Evolutionary conservation across 495 filamentous ascomycete genomes (phyloP), one percentile per base, ranked within the genome.

Genomic region (Aspergillus ellipticus): DNA sequence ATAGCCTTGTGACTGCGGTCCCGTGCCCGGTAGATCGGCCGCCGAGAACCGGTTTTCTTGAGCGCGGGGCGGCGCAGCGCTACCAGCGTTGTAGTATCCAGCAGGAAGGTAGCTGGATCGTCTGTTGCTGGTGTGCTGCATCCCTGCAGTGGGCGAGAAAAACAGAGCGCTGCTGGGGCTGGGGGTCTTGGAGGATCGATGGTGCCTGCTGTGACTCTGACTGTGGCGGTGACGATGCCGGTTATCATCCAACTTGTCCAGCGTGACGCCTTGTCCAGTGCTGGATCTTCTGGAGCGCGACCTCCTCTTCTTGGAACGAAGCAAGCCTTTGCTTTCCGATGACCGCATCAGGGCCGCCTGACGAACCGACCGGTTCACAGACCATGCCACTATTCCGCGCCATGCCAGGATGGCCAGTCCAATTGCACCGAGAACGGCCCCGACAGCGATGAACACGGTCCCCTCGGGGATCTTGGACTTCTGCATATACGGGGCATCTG

Each of bases 371-470:
- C 92, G 90, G 69, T 96, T 92, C 20, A 98, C 79, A 13, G 92
- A 90, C 85, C 90, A 97, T 60, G 89, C 92, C 19, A 97, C 85
- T 53, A 96, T 81, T 45, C 79, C 87, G 51, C 94, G 89, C 94
- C 94, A 98, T 51, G 85, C 80, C 2, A 97, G 79, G 16, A 98
- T 80, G 20, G 85, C 81, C 10, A 90, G 72, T 4, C 84, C 90
- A 54, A 97, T 83, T 54, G 92, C 84, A 26, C 88, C 95, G 4
- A 98, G 81, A 28, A 86, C 86, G 17, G 91, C 89, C 43, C 95
- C 94, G 17, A 97, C 95, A 39, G 81, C 85, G 65, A 98, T 98
- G 76, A 98, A 98, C 29, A 98, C 86, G 21, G 94, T 97, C 16
- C 94, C 94, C 72, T 97, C 90, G 0, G 94, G 94, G 7, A 92